A percentile compares a stretch with the other conserved stretches of the same genome.
Conservation (phyloP, 345 rosid species). For the Syzygium oleosum region DNA sequence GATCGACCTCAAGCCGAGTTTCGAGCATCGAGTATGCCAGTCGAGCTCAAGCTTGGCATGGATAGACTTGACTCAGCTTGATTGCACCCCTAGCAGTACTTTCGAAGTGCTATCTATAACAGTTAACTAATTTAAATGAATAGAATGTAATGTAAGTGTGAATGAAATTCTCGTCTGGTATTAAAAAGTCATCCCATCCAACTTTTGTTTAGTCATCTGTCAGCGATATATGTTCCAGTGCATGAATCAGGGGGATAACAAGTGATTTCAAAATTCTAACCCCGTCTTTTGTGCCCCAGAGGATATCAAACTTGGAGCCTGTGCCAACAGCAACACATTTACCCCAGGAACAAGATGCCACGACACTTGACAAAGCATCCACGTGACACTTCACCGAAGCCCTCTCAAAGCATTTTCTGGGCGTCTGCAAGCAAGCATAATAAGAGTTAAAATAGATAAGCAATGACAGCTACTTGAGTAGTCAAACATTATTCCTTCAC, state of each 20-base stretch:
- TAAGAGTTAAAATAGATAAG: not conserved
- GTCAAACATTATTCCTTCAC: not conserved
- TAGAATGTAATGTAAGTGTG: not conserved
- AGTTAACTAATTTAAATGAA: not conserved
- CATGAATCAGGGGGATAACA: not conserved
- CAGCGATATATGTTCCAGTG: not conserved
- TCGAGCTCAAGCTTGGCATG: not conserved
- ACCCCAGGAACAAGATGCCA: constrained; percentile 97
- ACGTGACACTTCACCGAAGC: constrained; percentile 82
- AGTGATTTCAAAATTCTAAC: not conserved
- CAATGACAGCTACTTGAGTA: not conserved
- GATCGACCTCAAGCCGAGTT: too few species aligned
- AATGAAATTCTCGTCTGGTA: not conserved
- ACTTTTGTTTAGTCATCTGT: not conserved
- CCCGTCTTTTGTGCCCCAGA: constrained; percentile 62
- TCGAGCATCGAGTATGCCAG: not conserved
- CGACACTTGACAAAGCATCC: constrained; percentile 70
- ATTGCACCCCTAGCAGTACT: not conserved
- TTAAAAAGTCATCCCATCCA: not conserved
- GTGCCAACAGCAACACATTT: constrained; percentile 88
- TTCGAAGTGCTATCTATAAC: not conserved
- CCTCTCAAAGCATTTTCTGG: constrained; percentile 80
- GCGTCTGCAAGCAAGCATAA: constrained; percentile 38
- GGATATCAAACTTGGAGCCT: constrained; percentile 76
- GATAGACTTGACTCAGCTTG: not conserved